phyloP scores from a whole-genome alignment of 2,329 filamentous ascomycete genomes.

The Escovopsis sp. region DNA sequence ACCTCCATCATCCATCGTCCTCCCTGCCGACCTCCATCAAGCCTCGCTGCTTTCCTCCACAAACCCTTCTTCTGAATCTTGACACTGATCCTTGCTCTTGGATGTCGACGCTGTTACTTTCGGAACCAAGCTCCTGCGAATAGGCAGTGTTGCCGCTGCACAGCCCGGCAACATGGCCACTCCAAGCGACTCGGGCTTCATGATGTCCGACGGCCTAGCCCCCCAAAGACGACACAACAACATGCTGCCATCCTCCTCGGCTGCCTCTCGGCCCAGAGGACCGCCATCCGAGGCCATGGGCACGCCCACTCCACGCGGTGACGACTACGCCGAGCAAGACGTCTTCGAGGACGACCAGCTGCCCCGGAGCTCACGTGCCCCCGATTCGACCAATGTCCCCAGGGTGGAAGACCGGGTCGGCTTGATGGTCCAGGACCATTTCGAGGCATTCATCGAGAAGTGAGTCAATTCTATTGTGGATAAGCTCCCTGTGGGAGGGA shows the following conservation, averaged over 20 bases:
- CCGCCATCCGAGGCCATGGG: slow-evolving; percentile 49
- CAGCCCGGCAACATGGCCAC: slow-evolving; percentile 26
- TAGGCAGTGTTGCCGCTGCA: background rate
- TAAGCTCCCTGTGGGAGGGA: too few relatives aligned
- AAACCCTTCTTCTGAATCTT: too few relatives aligned
- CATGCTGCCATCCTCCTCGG: slow-evolving; percentile 32
- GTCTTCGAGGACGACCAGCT: slow-evolving; percentile 51
- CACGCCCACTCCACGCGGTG: slow-evolving; percentile 33
- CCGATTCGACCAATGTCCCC: slow-evolving; percentile 40
- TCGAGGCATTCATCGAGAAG: slow-evolving; percentile 69
- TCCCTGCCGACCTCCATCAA: too few relatives aligned
- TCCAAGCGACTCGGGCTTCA: slow-evolving; percentile 39
- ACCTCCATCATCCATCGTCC: too few relatives aligned
- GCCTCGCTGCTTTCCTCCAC: too few relatives aligned
- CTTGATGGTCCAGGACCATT: slow-evolving; percentile 57
- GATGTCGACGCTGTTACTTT: too few relatives aligned
- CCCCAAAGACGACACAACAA: slow-evolving; percentile 24
- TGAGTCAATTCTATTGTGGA: slow-evolving; percentile 25
- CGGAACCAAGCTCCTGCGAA: background rate
- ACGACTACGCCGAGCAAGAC: slow-evolving; percentile 44
- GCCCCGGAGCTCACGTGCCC: slow-evolving; percentile 32
- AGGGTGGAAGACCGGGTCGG: slow-evolving; percentile 64
- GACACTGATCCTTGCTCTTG: background rate
- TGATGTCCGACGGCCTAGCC: slow-evolving; percentile 38
- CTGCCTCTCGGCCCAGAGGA: slow-evolving; percentile 35